Conservation (phyloP, 2,329 filamentous ascomycete genomes). For the Aphanocladium album region DNA sequence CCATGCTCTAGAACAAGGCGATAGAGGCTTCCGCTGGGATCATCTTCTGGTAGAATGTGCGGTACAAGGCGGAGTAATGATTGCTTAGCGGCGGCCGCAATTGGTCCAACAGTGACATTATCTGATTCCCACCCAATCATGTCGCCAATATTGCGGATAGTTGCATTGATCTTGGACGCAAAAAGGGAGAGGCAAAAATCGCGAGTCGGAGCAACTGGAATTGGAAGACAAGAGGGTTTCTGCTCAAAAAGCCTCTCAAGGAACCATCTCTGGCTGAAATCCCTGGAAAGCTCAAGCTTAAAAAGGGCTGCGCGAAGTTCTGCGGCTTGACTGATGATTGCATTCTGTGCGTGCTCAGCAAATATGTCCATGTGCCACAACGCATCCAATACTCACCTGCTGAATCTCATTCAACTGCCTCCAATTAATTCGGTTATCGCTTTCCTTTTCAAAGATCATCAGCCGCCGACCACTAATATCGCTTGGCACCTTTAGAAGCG, state of each 20-base stretch:
- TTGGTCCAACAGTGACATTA: conserved; percentile 13
- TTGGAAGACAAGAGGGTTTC: not conserved
- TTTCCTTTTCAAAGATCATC: not conserved
- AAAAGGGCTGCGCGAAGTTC: not conserved
- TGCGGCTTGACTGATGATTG: not conserved
- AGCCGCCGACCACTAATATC: not conserved
- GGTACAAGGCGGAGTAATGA: conserved; percentile 24
- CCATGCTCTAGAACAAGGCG: conserved; percentile 29
- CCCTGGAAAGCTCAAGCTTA: not conserved
- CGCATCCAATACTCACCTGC: not conserved
- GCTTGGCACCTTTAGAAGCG: not conserved
- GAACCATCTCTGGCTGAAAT: not conserved
- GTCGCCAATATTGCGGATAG: conserved; percentile 19
- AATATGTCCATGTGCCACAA: not conserved
- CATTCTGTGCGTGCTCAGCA: not conserved
- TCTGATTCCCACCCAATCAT: conserved; percentile 22
- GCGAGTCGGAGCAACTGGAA: conserved; percentile 22
- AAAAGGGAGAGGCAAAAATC: conserved; percentile 25
- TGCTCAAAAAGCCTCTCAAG: not conserved
- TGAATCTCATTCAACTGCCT: not conserved
- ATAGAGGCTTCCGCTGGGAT: conserved; percentile 17
- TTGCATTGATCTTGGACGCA: conserved; percentile 24
- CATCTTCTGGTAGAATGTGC: conserved; percentile 15
- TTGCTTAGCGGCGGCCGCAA: conserved; percentile 19
- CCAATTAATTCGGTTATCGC: not conserved